Evolutionary conservation across 345 rosid species (phyloP), one percentile per base, ranked within the genome.

Genomic region (Eucalyptus erythrocorys): DNA sequence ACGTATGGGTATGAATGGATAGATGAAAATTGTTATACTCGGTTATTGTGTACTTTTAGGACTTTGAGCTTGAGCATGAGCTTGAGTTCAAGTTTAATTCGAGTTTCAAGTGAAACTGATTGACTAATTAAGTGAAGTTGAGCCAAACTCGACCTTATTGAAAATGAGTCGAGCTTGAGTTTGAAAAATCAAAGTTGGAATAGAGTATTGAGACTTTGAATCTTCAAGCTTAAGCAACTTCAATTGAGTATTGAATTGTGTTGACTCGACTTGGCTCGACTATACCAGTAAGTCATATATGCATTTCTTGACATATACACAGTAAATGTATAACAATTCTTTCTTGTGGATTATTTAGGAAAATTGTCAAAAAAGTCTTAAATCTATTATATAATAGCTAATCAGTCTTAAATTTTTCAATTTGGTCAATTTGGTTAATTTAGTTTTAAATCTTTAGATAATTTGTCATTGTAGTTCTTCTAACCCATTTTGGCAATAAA

Each of bases 371-470:
- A 19, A 37, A 71, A 71, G 2, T 19, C 27, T 10, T 71, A 37
- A 71, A 34, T 14, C 22, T 71, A 37, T 37, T 19, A 6, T 37
- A 9, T 1, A 13, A 11, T 8, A 71, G 7, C 1, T 2, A 71
- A 37, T 37, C 4, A n/a, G 0, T 64, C 5, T 7, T n/a, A n/a
- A 64, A 14, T 4, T n/a, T 64, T 64, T 13, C 15, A 17, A 50
- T 50, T 50, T 50, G 13, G 51, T 50, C 22, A 50, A 59, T 61
- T 59, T 27, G 34, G 8, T 14, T 4, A 61, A 64, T 7, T 64
- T 15, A 14, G 16, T 14, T 15, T 3, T n/a, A n/a, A 64, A n/a
- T 0, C 3, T 4, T 64, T 64, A 12, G 6, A n/a, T 32, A 4
- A n/a, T n/a, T 64, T 64, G 27, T 2, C 2, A 3, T 17, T 17